A percentile compares a stretch with the other conserved stretches of the same genome.
Evolutionary conservation across 1,284 basidiomycete genomes (phyloP).

Genomic region (Naganishia albida): DNA sequence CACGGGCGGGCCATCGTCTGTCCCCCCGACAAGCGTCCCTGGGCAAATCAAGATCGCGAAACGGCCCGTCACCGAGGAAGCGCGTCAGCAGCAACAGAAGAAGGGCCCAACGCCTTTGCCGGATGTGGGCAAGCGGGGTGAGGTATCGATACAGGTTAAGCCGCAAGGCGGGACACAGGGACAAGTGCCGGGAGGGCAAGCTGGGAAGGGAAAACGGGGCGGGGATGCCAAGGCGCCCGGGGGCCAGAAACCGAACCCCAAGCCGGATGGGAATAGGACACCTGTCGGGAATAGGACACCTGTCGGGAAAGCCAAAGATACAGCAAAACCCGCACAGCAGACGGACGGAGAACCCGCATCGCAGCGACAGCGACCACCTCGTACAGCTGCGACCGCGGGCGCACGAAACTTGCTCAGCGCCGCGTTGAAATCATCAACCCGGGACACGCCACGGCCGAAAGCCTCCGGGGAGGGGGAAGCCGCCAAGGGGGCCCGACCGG

Average conservation of each 20-base stretch:
- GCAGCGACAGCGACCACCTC: neutral
- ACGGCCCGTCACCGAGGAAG: constrained; percentile 5
- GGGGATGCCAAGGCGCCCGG: neutral
- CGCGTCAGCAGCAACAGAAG: constrained; percentile 33
- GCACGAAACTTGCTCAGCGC: constrained; percentile 7
- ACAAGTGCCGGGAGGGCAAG: neutral
- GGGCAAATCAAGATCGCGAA: constrained; percentile 38
- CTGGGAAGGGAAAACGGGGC: neutral
- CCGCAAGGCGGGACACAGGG: neutral
- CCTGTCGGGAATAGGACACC: too few species aligned
- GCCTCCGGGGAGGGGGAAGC: neutral
- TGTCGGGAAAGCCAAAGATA: too few species aligned
- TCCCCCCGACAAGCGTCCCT: constrained; percentile 40
- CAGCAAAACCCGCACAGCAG: neutral
- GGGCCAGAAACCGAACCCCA: neutral
- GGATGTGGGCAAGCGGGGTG: constrained; percentile 8
- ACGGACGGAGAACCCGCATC: neutral
- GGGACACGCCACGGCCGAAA: neutral
- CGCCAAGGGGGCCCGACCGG: neutral
- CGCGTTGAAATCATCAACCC: constrained; percentile 11
- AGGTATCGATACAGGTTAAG: constrained; percentile 9
- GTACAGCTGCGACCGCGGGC: neutral
- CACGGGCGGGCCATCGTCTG: constrained; percentile 30
- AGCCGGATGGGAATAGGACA: neutral
- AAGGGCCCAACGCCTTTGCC: constrained; percentile 20